These are phyloP conservation scores for Mycosphaerelloides madeirae DNA, from an alignment of 2,329 filamentous ascomycete species.

Conservation along the genomic window DNA sequence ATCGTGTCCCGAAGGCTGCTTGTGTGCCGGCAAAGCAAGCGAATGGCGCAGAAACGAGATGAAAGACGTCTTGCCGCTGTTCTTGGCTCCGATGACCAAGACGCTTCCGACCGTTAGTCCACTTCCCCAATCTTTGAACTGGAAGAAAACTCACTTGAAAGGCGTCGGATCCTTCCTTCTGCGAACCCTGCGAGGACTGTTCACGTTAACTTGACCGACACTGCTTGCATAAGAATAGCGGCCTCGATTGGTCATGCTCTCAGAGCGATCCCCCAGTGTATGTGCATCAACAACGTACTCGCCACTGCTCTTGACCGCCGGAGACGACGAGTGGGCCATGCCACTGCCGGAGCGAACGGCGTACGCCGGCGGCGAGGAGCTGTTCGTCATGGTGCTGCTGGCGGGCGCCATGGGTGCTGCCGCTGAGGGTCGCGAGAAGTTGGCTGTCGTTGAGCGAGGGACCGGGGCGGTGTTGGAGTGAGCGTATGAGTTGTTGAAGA, in stretches of 20 bases:
- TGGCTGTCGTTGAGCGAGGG: conserved; percentile 38
- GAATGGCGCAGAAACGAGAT: conserved; percentile 90
- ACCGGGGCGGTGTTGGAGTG: conserved; percentile 38
- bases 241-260: conserved; percentile 95
- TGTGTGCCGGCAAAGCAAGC: conserved; percentile 75
- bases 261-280: conserved; percentile 56
- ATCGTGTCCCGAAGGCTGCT: conserved; percentile 48
- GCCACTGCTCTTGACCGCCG: conserved; percentile 39
- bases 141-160: conserved; percentile 76
- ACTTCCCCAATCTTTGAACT: background rate
- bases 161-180: conserved; percentile 95
- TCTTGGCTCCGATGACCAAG: conserved; percentile 80
- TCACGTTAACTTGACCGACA: conserved; percentile 81
- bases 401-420: conserved; percentile 19
- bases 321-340: conserved; percentile 19
- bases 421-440: conserved; percentile 30
- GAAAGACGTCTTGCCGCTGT: conserved; percentile 92
- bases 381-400: conserved; percentile 15
- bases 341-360: conserved; percentile 22
- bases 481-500: conserved; percentile 42
- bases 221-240: conserved; percentile 95
- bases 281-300: conserved; percentile 71
- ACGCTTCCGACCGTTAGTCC: conserved; percentile 54
- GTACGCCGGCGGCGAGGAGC: conserved; percentile 26
- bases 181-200: conserved; percentile 84